These are phyloP conservation scores for Pyrrhoderma noxium DNA, from an alignment of 1,284 basidiomycete species.

Conservation along the genomic window DNA sequence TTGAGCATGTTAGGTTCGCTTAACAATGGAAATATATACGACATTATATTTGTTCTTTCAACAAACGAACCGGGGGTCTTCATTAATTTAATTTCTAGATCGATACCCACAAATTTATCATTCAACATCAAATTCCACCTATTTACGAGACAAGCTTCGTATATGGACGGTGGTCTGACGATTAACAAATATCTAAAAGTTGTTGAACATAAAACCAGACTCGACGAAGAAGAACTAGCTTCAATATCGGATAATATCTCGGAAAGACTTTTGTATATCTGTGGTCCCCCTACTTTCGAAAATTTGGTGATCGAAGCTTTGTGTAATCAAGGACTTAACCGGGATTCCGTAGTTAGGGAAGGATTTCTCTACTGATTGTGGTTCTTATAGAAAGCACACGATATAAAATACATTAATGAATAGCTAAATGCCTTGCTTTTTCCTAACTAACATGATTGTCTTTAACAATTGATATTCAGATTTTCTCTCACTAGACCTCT, in stretches of 20 bases:
- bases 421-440: too few relatives aligned
- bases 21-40: slow-evolving; percentile 23
- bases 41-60: slow-evolving; percentile 39
- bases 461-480: too few relatives aligned
- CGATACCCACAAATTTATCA: slow-evolving; percentile 24
- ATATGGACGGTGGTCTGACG: not conserved
- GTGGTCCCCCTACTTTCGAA: slow-evolving; percentile 35
- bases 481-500: too few relatives aligned
- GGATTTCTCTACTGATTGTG: slow-evolving; percentile 32
- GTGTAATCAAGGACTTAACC: slow-evolving; percentile 25
- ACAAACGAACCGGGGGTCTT: slow-evolving; percentile 45
- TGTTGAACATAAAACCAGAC: slow-evolving; percentile 21
- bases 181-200: slow-evolving; percentile 6
- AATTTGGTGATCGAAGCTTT: slow-evolving; percentile 27
- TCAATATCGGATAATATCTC: slow-evolving; percentile 9
- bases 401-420: too few relatives aligned
- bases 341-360: slow-evolving; percentile 28
- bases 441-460: too few relatives aligned
- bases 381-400: too few relatives aligned
- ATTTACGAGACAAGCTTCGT: slow-evolving; percentile 19
- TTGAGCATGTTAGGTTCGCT: slow-evolving; percentile 37
- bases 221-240: slow-evolving; percentile 11
- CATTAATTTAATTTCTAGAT: slow-evolving; percentile 29
- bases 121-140: slow-evolving; percentile 19
- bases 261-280: slow-evolving; percentile 28